Base-by-base conservation (phyloP, 2,329 filamentous ascomycete species). In the Parasarocladium wereldwijsianum region DNA sequence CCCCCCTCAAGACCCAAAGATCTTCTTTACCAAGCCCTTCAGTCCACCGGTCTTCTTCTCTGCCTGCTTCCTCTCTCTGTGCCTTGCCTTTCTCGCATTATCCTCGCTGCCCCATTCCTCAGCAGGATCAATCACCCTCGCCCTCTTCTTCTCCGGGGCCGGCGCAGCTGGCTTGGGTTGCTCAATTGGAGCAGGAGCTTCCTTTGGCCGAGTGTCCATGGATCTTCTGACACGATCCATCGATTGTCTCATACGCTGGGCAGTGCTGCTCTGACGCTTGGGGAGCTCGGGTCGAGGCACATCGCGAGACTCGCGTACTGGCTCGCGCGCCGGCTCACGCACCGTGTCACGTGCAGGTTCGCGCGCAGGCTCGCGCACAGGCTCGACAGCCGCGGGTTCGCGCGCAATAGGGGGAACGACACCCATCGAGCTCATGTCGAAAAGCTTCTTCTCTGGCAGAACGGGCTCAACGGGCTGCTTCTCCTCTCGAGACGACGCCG, bases 401-500 rank as follows among this genome's bases (percentile, higher is more conserved):
- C 40, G 35, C 14, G 45, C 45, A 7, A 35, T 32, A 5, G 36
- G 29, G 4, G 45, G 38, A 13, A 44, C 35, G 29, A 50, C 38
- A 13, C 55, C 57, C 35, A 58, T 43, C 8, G 43, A 46, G 17
- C 54, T 60, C 24, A 57, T 39, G 21, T 54, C 49, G 33, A 63
- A 61, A 41, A 60, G 60, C 30, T 45, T 56, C 47, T 54, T 61
- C 32, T 47, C 47, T 1, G 43, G 44, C 16, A 41, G 34, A 13
- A 29, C 33, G 4, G 32, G 31, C 2, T 32, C 28, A 10, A 38
- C 18, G 7, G 35, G 19, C n/a, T 42, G 40, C 8, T 45, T 43
- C 23, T 38, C 38, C 8, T 44, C 43, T 3, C 18, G 31, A 4
- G 50, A 24, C 7, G 40, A 43, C 13, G 50, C 51, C n/a, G n/a